Base-by-base conservation (phyloP, 768 basidiomycete species). In the Xerocomellus chrysenteron region DNA sequence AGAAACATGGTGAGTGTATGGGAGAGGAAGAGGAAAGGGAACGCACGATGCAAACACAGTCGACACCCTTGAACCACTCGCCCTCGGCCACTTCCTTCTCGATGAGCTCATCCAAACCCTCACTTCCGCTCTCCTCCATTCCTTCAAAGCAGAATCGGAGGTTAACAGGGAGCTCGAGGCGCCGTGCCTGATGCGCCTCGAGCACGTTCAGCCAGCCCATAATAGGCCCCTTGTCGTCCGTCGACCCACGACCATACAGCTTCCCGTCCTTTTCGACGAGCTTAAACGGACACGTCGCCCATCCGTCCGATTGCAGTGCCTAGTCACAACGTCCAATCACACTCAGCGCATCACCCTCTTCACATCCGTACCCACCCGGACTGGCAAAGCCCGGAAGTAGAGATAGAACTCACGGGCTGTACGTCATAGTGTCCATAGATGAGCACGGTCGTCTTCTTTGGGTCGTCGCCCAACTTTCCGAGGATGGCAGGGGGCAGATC, bases 381-480 rank as follows among this genome's bases (percentile, higher is more conserved):
- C 21, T 28, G 1, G 4, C 26, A 3, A 28, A 7, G 26, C 35
- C 12, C 28, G 2, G 37, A 14, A 39, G 26, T 5, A 40, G 41
- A 55, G 26, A 37, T 28, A 17, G 8, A 6, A 43, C 84, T 49
- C 57, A 91, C 90, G 10, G 95, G 94, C 65, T 97, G 95, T 8
- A 97, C 95, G 68, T 97, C 94, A 67, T 92, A 96, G 71, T 98
- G 95, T 2, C 93, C 95, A 68, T 98, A 98, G 33, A 98, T 75
- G 30, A 96, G 80, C 35, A 98, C 85, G 0, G 94, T 98, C 82
- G 91, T 95, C 85, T 98, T 98, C 67, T 76, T 83, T 14, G 84
- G 85, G 72, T 97, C 92, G 37, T 85, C 78, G 4, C 96, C 96
- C 59, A 94, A 78, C 61, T 78, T 78, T 0, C 90, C 95, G 39